phyloP scores from a whole-genome alignment of 139 green algal species.

The Chlorokybus atmophyticus region DNA sequence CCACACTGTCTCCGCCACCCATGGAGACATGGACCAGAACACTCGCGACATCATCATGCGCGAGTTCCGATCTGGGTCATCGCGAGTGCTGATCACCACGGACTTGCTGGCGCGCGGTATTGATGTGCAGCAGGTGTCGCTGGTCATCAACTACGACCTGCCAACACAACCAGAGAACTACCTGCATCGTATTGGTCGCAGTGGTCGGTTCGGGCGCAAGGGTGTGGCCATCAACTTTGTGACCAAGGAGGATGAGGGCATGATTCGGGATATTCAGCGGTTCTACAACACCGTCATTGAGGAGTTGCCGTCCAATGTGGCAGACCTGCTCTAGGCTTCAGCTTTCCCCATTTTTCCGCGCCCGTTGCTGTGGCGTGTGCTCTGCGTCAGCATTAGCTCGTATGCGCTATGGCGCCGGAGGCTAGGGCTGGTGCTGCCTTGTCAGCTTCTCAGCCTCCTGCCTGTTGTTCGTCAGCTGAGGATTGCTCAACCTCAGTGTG shows the following conservation, averaged over 20 bases:
- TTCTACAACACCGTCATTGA: conserved; percentile 99
- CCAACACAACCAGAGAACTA: conserved; percentile 99
- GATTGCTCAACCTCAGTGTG: too few relatives aligned
- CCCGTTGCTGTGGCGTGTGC: too few relatives aligned
- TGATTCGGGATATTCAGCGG: conserved; percentile 92
- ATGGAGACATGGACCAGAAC: conserved; percentile 99
- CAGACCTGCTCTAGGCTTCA: conserved; percentile 78
- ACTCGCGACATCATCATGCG: conserved; percentile 99
- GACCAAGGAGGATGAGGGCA: conserved; percentile 80
- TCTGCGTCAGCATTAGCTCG: too few relatives aligned
- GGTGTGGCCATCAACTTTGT: conserved; percentile 99
- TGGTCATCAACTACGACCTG: conserved; percentile 99
- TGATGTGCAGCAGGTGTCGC: conserved; percentile 94
- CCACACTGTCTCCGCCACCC: conserved; percentile 96
- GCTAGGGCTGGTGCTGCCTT: too few relatives aligned
- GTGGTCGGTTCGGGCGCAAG: conserved; percentile 88
- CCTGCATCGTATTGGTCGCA: conserved; percentile 93
- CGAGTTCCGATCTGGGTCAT: conserved; percentile 97
- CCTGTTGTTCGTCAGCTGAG: too few relatives aligned
- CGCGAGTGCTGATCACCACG: conserved; percentile 99
- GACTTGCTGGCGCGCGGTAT: conserved; percentile 97
- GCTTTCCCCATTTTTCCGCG: too few relatives aligned
- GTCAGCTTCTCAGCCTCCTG: too few relatives aligned
- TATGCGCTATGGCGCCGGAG: too few relatives aligned
- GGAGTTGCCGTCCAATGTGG: conserved; percentile 93